Evolutionary conservation across 202 grass and related monocot species (phyloP).

Genomic region (Sporobolus alterniflorus): DNA sequence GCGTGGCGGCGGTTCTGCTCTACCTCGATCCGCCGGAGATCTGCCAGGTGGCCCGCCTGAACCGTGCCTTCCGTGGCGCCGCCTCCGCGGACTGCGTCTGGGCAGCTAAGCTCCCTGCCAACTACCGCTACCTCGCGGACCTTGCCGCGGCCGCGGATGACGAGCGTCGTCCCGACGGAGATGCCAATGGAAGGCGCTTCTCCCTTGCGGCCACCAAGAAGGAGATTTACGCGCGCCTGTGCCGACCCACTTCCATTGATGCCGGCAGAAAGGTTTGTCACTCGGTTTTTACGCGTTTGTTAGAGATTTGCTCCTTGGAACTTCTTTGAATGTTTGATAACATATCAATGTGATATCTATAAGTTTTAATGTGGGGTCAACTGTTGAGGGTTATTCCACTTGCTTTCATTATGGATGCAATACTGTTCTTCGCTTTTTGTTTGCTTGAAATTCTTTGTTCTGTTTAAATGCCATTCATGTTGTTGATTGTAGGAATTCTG

Average conservation of each 20-base stretch:
- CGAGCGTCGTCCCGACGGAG: slow-evolving; percentile 23
- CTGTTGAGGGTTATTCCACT: neutral
- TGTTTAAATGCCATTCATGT: slow-evolving; percentile 15
- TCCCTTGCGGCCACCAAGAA: slow-evolving; percentile 52
- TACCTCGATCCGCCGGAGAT: slow-evolving; percentile 79
- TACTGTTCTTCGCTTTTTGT: neutral
- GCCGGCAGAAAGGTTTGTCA: slow-evolving; percentile 60
- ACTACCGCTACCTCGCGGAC: slow-evolving; percentile 63
- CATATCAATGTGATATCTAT: slow-evolving; percentile 7
- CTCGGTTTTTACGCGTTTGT: slow-evolving; percentile 10
- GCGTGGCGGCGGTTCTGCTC: slow-evolving; percentile 70
- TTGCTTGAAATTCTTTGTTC: slow-evolving; percentile 20
- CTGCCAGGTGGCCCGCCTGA: slow-evolving; percentile 73
- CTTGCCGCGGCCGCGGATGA: slow-evolving; percentile 50
- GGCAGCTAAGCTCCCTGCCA: slow-evolving; percentile 70
- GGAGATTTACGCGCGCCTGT: slow-evolving; percentile 77
- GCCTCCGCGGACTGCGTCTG: slow-evolving; percentile 81
- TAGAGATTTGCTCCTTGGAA: too few relatives aligned
- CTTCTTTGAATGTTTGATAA: too few relatives aligned
- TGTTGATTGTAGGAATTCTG: slow-evolving; percentile 70
- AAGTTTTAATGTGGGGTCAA: neutral
- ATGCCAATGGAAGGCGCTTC: slow-evolving; percentile 36
- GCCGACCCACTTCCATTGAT: slow-evolving; percentile 64
- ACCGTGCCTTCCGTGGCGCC: slow-evolving; percentile 71
- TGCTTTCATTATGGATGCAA: neutral